Evolutionary conservation across 148 eudicot species (phyloP).

Genomic region (Euryodendron excelsum): DNA sequence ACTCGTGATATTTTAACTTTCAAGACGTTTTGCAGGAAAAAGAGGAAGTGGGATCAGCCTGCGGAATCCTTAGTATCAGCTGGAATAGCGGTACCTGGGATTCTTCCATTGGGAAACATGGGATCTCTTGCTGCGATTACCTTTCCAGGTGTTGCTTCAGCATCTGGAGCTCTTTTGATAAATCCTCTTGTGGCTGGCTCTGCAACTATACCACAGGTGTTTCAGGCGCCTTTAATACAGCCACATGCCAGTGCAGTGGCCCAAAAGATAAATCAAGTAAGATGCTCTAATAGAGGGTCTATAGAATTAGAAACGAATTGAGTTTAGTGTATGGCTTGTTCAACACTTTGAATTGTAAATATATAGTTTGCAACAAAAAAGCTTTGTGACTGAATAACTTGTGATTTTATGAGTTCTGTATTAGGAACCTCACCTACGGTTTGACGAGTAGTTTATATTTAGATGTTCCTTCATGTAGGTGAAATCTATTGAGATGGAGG

Average conservation of each 20-base stretch:
- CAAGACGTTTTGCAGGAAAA: slow-evolving; percentile 46
- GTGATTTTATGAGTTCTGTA: background rate
- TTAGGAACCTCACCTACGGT: background rate
- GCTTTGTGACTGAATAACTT: background rate
- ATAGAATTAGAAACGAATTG: too few species aligned
- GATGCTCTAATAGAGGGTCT: slow-evolving; percentile 20
- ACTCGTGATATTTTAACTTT: background rate
- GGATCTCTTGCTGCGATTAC: slow-evolving; percentile 38
- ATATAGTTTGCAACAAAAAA: too few species aligned
- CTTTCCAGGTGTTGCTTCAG: slow-evolving; percentile 37
- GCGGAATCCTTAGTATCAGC: slow-evolving; percentile 67
- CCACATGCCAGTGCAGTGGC: slow-evolving; percentile 58
- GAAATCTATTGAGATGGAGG: background rate
- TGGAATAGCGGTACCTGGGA: slow-evolving; percentile 50
- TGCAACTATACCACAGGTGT: slow-evolving; percentile 20
- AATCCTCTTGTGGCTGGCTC: slow-evolving; percentile 29
- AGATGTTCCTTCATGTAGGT: background rate
- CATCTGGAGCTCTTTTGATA: slow-evolving; percentile 33
- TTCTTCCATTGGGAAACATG: slow-evolving; percentile 46
- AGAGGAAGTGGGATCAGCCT: slow-evolving; percentile 96
- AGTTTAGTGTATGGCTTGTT: too few species aligned
- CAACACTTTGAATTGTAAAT: too few species aligned
- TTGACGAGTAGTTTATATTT: background rate
- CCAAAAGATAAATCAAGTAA: slow-evolving; percentile 69
- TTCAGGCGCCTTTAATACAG: slow-evolving; percentile 52